Conservation (phyloP, 129 eudicot species). For the Arctium minus region DNA sequence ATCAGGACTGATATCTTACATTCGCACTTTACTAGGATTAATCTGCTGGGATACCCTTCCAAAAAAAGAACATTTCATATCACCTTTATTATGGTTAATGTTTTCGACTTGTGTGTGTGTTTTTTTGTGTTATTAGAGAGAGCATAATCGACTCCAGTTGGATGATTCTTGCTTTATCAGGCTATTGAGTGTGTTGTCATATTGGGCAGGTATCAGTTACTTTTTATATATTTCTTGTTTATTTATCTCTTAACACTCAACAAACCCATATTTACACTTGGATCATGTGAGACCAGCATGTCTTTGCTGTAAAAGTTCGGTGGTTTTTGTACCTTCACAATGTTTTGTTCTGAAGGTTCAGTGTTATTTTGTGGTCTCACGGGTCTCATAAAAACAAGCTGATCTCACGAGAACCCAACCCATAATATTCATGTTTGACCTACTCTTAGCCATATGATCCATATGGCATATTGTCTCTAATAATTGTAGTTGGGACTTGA, state of each 20-base stretch:
- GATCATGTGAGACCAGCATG: background rate
- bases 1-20: background rate
- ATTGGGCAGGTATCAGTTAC: constrained; percentile 59
- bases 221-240: background rate
- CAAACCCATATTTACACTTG: background rate
- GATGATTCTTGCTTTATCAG: constrained; percentile 45
- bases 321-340: background rate
- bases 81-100: background rate
- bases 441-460: no score
- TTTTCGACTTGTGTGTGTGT: background rate
- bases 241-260: background rate
- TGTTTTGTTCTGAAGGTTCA: background rate
- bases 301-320: background rate
- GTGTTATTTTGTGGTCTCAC: background rate
- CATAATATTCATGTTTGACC: background rate
- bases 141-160: constrained; percentile 37
- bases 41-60: no score
- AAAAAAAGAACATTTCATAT: background rate
- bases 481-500: no score
- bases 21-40: background rate
- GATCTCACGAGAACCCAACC: background rate
- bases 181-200: constrained; percentile 54
- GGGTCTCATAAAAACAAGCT: background rate
- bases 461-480: no score
- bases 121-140: constrained; percentile 40